phyloP scores from a whole-genome alignment of 441 rosid species.

The Gossypium schwendimanii region DNA sequence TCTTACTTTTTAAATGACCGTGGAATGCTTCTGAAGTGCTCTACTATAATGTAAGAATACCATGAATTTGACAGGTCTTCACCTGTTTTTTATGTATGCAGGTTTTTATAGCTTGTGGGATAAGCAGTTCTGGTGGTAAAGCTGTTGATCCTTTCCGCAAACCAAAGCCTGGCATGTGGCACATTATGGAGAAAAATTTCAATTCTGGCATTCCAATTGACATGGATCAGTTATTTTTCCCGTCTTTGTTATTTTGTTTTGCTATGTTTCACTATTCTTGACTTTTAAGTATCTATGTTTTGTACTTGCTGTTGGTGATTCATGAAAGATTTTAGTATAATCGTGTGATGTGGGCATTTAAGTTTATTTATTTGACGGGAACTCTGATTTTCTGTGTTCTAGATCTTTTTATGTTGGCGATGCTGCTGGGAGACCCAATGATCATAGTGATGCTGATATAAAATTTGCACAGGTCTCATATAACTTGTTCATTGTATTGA shows the following conservation, averaged over 20 bases:
- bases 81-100: conserved; percentile 24
- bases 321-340: neutral
- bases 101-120: conserved; percentile 86
- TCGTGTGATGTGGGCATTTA: neutral
- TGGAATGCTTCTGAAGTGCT: neutral
- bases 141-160: conserved; percentile 68
- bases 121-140: conserved; percentile 35
- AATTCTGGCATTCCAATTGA: conserved; percentile 75
- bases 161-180: conserved; percentile 93
- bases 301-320: neutral
- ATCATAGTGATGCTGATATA: conserved; percentile 82
- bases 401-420: conserved; percentile 96
- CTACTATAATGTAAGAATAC: neutral
- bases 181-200: conserved; percentile 64
- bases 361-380: neutral
- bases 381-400: conserved; percentile 7
- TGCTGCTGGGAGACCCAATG: conserved; percentile 76
- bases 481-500: neutral
- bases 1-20: neutral
- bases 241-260: conserved; percentile 14
- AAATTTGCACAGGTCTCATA: conserved; percentile 69
- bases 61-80: conserved; percentile 1
- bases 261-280: neutral
- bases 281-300: neutral
- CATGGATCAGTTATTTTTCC: conserved; percentile 56